Percentiles rank a stretch among this genome's conserved stretches.
Evolutionary conservation across 2,329 filamentous ascomycete species (phyloP).

Genomic region (Geoglossum cookeanum): DNA sequence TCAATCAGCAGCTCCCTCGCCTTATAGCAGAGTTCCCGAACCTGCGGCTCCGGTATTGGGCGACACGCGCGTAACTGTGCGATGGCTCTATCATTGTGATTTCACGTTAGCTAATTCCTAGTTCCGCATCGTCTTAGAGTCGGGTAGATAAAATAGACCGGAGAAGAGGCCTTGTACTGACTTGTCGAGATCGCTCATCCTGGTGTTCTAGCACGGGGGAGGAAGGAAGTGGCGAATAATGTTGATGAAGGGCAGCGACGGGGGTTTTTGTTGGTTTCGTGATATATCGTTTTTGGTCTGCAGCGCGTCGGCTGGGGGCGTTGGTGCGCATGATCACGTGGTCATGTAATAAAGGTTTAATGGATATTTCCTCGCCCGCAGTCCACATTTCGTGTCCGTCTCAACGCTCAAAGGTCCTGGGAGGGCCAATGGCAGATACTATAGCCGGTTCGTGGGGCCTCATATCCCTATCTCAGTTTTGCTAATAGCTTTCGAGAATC

Average conservation of each 20-base stretch:
- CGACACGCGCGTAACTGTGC: constrained; percentile 88
- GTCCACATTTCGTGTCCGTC: constrained; percentile 27
- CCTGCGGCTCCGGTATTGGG: constrained; percentile 86
- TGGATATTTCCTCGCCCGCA: neutral
- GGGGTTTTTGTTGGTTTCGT: no score
- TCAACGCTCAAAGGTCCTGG: constrained; percentile 14
- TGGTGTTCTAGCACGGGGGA: neutral
- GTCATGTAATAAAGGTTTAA: neutral
- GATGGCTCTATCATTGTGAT: constrained; percentile 48
- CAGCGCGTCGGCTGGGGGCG: no score
- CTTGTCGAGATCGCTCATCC: constrained; percentile 75
- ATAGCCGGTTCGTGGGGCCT: neutral
- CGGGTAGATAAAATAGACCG: neutral
- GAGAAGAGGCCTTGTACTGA: constrained; percentile 23
- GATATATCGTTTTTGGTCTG: no score
- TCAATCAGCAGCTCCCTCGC: constrained; percentile 90
- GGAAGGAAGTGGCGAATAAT: neutral
- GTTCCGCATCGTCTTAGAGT: no score
- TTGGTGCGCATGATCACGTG: no score
- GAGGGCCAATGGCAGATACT: constrained; percentile 7
- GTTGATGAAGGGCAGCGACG: neutral
- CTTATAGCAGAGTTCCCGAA: constrained; percentile 93
- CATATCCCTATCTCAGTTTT: neutral
- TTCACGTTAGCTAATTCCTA: no score
- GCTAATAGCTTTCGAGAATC: neutral